phyloP scores from a whole-genome alignment of 768 basidiomycete genomes.

The Mycena albidolilacea region DNA sequence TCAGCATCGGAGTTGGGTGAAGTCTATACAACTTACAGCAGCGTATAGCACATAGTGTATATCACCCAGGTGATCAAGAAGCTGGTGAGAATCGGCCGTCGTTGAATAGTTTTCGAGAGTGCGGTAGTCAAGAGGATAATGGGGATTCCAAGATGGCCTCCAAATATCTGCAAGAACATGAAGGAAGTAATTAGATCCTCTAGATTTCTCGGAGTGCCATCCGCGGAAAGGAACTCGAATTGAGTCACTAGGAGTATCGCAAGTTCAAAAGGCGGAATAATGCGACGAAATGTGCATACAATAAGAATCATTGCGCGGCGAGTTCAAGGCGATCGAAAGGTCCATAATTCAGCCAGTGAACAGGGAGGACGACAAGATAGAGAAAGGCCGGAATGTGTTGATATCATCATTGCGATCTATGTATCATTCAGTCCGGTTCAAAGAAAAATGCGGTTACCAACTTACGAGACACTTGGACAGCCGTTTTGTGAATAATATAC shows the following conservation, averaged over 20 bases:
- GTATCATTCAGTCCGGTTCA: too few species aligned
- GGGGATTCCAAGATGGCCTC: constrained; percentile 27
- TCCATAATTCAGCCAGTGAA: constrained; percentile 23
- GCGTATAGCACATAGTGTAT: constrained; percentile 16
- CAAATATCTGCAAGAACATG: constrained; percentile 31
- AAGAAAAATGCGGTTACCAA: too few species aligned
- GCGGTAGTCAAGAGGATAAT: constrained; percentile 3
- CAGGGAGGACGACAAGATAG: background rate
- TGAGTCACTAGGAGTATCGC: background rate
- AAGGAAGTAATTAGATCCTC: background rate
- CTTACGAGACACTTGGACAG: too few species aligned
- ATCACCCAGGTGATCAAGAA: constrained; percentile 19
- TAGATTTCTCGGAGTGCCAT: constrained; percentile 3
- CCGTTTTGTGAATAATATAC: too few species aligned
- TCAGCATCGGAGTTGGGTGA: background rate
- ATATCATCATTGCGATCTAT: too few species aligned
- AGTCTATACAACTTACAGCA: background rate
- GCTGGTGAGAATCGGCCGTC: constrained; percentile 19
- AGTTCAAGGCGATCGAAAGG: constrained; percentile 20
- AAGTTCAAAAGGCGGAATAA: background rate
- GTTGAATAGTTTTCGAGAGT: constrained; percentile 13
- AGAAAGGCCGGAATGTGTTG: background rate
- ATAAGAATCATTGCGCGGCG: background rate
- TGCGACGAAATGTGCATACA: background rate
- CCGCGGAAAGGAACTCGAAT: constrained; percentile 2